Percentiles rank a stretch among this genome's conserved stretches.
phyloP scores from a whole-genome alignment of 129 eudicot genomes.

The Dittrichia graveolens region DNA sequence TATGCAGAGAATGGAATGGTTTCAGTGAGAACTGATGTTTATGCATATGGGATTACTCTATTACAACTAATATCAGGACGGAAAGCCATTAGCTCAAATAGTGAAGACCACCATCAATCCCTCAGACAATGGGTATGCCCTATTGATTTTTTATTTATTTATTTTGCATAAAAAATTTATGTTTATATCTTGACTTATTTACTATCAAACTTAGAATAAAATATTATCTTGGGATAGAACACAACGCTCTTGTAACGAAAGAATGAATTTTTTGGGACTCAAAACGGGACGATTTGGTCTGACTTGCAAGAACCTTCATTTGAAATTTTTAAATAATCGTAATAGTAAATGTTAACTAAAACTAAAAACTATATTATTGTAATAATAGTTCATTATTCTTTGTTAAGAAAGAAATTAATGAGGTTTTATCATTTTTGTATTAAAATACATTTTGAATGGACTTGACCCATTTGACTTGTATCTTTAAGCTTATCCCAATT shows the following conservation, averaged over 20 bases:
- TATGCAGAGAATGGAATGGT: slow-evolving; percentile 79
- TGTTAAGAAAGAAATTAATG: too few relatives aligned
- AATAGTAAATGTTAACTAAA: too few relatives aligned
- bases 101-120: slow-evolving; percentile 53
- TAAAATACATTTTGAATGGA: too few relatives aligned
- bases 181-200: not conserved
- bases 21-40: slow-evolving; percentile 73
- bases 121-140: slow-evolving; percentile 74
- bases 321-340: too few relatives aligned
- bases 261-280: too few relatives aligned
- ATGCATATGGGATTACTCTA: slow-evolving; percentile 69
- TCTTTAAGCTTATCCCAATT: too few relatives aligned
- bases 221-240: not conserved
- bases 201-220: not conserved
- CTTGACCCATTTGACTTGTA: too few relatives aligned
- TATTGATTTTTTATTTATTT: not conserved
- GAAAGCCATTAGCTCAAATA: slow-evolving; percentile 41
- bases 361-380: too few relatives aligned
- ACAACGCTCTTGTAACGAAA: not conserved
- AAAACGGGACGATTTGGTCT: too few relatives aligned
- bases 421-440: not conserved
- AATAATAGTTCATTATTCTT: too few relatives aligned
- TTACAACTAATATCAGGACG: slow-evolving; percentile 82
- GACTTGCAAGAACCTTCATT: too few relatives aligned
- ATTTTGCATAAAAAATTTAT: not conserved